Evolutionary conservation across 2,329 filamentous ascomycete genomes (phyloP).

Genomic region (Alternaria sp.): DNA sequence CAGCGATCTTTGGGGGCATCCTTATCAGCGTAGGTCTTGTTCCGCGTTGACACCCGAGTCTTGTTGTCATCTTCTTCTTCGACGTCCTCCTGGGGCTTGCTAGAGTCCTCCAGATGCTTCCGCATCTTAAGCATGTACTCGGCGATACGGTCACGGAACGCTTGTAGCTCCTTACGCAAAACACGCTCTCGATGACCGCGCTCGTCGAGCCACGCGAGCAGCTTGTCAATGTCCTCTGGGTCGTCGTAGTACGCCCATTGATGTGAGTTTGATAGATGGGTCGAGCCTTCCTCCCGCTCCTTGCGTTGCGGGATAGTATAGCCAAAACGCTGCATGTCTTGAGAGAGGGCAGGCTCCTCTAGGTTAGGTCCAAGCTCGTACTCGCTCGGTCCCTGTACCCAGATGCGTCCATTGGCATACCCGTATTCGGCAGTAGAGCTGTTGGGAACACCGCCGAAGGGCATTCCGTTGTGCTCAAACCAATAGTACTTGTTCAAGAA

Average conservation of each 20-base stretch:
- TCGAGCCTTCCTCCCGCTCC: slow-evolving; percentile 81
- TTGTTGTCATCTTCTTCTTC: slow-evolving; percentile 58
- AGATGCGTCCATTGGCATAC: slow-evolving; percentile 94
- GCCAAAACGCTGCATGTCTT: slow-evolving; percentile 79
- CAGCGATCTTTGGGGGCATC: slow-evolving; percentile 64
- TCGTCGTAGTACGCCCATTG: slow-evolving; percentile 96
- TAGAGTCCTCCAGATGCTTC: slow-evolving; percentile 69
- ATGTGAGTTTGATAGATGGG: slow-evolving; percentile 75
- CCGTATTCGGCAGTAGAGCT: slow-evolving; percentile 87
- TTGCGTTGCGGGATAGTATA: slow-evolving; percentile 89
- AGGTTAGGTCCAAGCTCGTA: slow-evolving; percentile 70
- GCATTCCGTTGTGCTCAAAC: slow-evolving; percentile 99
- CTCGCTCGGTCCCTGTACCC: slow-evolving; percentile 94
- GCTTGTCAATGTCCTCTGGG: slow-evolving; percentile 75
- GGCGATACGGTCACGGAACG: slow-evolving; percentile 77
- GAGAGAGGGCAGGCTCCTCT: slow-evolving; percentile 70
- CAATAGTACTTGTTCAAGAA: slow-evolving; percentile 99
- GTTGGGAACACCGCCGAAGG: slow-evolving; percentile 83
- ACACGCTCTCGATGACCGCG: slow-evolving; percentile 87
- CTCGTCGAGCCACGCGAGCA: slow-evolving; percentile 88
- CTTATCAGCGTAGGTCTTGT: slow-evolving; percentile 66
- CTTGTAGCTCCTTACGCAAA: slow-evolving; percentile 83
- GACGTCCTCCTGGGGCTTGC: slow-evolving; percentile 59
- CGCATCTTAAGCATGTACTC: slow-evolving; percentile 82
- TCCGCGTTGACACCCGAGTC: slow-evolving; percentile 68